Conservation (phyloP, 1,139 yeast genomes). For the Scheffersomyces illinoinensis region DNA sequence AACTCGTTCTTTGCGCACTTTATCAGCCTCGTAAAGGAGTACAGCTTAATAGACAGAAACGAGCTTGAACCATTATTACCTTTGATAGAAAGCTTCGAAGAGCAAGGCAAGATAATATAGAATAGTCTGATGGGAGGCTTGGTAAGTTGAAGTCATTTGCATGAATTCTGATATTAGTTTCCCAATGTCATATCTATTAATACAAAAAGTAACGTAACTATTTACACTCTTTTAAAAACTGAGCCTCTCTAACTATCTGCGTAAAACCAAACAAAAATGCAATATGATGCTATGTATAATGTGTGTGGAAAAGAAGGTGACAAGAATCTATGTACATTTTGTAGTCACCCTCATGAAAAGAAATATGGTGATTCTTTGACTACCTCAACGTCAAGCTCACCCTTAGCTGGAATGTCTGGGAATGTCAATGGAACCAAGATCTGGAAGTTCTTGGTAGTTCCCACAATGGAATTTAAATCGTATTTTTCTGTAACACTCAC, state of each 20-base stretch:
- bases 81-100: slow-evolving; percentile 76
- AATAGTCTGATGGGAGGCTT: not conserved
- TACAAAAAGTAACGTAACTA: not conserved
- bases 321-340: slow-evolving; percentile 10
- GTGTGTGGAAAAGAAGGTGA: not conserved
- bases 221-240: not conserved
- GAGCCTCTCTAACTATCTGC: not conserved
- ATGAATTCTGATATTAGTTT: not conserved
- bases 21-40: slow-evolving; percentile 82
- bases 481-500: slow-evolving; percentile 60
- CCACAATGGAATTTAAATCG: slow-evolving; percentile 27
- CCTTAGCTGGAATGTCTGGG: slow-evolving; percentile 78
- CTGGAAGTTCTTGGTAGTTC: slow-evolving; percentile 29
- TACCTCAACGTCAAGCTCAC: slow-evolving; percentile 76
- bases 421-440: slow-evolving; percentile 63
- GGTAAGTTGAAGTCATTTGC: not conserved
- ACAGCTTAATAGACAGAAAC: slow-evolving; percentile 70
- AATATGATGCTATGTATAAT: not conserved
- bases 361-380: slow-evolving; percentile 79
- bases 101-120: slow-evolving; percentile 75
- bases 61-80: slow-evolving; percentile 81
- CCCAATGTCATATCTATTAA: not conserved
- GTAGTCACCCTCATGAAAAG: slow-evolving; percentile 45
- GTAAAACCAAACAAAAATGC: not conserved
- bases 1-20: slow-evolving; percentile 97